phyloP scores from a whole-genome alignment of 202 grass and related monocot species.

The Zizania palustris region DNA sequence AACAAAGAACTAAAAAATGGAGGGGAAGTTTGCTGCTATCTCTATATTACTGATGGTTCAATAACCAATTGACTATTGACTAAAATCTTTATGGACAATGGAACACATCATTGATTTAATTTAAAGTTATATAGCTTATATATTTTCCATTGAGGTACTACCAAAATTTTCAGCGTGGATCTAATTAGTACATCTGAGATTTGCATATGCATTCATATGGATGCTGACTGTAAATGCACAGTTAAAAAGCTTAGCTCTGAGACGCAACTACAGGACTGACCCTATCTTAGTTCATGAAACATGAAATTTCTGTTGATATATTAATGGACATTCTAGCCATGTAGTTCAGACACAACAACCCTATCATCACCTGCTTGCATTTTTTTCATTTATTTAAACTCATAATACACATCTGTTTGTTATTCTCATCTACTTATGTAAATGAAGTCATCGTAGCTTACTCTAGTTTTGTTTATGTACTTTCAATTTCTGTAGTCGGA shows the following conservation, averaged over 20 bases:
- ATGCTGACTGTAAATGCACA: not conserved
- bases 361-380: too few species aligned
- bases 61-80: not conserved
- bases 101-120: not conserved
- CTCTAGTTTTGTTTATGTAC: not conserved
- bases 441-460: not conserved
- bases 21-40: not conserved
- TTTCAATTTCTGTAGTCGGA: slow-evolving; percentile 48
- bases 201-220: slow-evolving; percentile 36
- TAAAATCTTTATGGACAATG: not conserved
- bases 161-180: not conserved
- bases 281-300: not conserved
- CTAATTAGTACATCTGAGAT: not conserved
- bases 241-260: not conserved
- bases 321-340: not conserved
- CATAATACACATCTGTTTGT: not conserved
- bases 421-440: not conserved
- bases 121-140: not conserved
- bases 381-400: not conserved
- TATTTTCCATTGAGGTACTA: too few species aligned
- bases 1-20: not conserved
- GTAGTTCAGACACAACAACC: not conserved
- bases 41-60: not conserved
- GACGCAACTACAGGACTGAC: not conserved
- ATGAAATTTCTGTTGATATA: not conserved